Base-by-base conservation (phyloP, 768 basidiomycete species). In the Collybia sordida region DNA sequence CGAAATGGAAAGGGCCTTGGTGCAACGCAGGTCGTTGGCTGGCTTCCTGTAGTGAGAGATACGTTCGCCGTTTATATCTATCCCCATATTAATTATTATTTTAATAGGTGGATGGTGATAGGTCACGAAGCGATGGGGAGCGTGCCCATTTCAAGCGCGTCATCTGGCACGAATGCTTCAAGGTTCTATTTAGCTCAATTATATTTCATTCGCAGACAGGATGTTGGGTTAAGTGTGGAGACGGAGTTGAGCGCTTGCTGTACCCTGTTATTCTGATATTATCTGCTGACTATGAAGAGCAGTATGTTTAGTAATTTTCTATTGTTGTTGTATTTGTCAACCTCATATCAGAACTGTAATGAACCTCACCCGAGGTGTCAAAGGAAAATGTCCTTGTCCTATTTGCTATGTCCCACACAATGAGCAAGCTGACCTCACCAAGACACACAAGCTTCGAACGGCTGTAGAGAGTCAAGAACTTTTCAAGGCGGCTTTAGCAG, bases 11-110 rank as follows among this genome's bases (percentile, higher is more conserved):
- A 56, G 35, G 66, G 64, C 6, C 17, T 65, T 11, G 71, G 68
- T 22, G 71, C 68, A 18, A 61, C 65, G 2, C 58, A 57, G n/a
- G 45, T 72, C 21, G 72, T 73, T 45, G 72, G 72, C 0, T 70
- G 60, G 64, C 55, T 72, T 21, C 71, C 69, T 14, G 61, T 72
- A 37, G 69, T 72, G 58, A 17, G 62, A 37, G 12, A 11, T 23
- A 38, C 37, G n/a, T 24, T 22, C 4, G 8, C 40, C 36, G 18
- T 23, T 51, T 18, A 21, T 41, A 3, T 21, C 23, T 23, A 18
- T 37, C 23, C 12, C 5, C 11, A 27, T 5, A 27, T 27, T 11
- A 27, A 5, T 27, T 27, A 27, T 5, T 27, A 5, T 27, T 22
- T 45, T 9, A n/a, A 27, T 22, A 67, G 63, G 45, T 61, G 44